Evolutionary conservation across 192 early-diverging fungal species (phyloP).

Genomic region (Funneliformis mosseae): DNA sequence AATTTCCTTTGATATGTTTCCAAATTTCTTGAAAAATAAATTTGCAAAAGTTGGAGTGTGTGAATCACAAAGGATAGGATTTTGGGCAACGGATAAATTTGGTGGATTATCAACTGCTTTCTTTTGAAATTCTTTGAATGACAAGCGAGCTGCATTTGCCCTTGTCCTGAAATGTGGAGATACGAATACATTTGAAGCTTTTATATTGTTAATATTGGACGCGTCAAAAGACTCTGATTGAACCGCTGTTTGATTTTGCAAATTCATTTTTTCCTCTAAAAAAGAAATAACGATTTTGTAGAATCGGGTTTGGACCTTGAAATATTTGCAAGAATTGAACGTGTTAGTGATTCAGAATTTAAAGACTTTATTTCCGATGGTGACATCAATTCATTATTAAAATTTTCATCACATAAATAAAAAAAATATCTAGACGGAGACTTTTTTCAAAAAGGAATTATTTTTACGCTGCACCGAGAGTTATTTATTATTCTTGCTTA

Average conservation of each 20-base stretch:
- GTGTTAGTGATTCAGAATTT: not conserved
- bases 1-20: not conserved
- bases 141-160: not conserved
- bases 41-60: not conserved
- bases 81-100: not conserved
- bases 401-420: too few relatives aligned
- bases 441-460: too few relatives aligned
- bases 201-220: not conserved
- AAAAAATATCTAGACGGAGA: too few relatives aligned
- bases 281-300: not conserved
- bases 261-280: not conserved
- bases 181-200: not conserved
- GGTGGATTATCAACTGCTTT: not conserved
- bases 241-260: not conserved
- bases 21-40: not conserved
- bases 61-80: too few relatives aligned
- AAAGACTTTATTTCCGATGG: not conserved
- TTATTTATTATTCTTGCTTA: too few relatives aligned
- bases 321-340: not conserved
- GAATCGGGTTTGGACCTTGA: not conserved
- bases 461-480: too few relatives aligned
- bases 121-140: slow-evolving; percentile 22
- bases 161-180: not conserved
- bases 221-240: not conserved
- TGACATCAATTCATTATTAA: not conserved